Base-by-base conservation (phyloP, 2,329 filamentous ascomycete species). In the Madurella mycetomatis region DNA sequence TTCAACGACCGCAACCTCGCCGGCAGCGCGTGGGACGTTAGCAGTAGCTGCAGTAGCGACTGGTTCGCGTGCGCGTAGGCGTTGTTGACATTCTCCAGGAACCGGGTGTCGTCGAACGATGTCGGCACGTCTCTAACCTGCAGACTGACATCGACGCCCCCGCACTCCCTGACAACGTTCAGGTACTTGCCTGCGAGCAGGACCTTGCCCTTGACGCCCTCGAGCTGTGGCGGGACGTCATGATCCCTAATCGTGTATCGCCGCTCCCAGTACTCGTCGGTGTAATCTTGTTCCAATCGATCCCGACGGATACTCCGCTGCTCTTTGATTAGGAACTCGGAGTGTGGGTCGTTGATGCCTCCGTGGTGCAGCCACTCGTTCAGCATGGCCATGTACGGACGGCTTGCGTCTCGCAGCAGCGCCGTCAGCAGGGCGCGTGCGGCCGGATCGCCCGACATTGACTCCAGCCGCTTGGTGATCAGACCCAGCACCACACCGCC, bases 281-380 rank as follows among this genome's bases (percentile, higher is more conserved):
- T 99, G 66, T 97, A 99, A 69, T 99, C 94, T 67, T 96, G 87
- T 66, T 97, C 91, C 2, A 99, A 76, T 55, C 89, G 82, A 69
- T 97, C 94, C 41, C 94, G 83, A 55, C 87, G 87, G 64, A 99
- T 96, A 66, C 92, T 96, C 71, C 92, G 95, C 64, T 96, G 90
- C 70, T 97, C 94, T 67, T 95, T 95, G 66, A 99, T 86, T 50
- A 99, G 74, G 63, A 99, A 99, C 69, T 99, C 94, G 1, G 86
- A 83, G 69, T 97, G 92, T 0, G 92, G 90, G 68, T 99, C 94
- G 65, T 88, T 90, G 70, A 99, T 97, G 47, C 87, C 90, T 40
- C 94, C 94, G 66, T 95, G 92, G 67, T 99, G 94, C 15, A 99
- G 76, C 94, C 94, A 99, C 69, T 97, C 92, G 66, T 99, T 99